Evolutionary conservation across 495 filamentous ascomycete genomes (phyloP).

Genomic region (Hypomontagnella submonticulosa): DNA sequence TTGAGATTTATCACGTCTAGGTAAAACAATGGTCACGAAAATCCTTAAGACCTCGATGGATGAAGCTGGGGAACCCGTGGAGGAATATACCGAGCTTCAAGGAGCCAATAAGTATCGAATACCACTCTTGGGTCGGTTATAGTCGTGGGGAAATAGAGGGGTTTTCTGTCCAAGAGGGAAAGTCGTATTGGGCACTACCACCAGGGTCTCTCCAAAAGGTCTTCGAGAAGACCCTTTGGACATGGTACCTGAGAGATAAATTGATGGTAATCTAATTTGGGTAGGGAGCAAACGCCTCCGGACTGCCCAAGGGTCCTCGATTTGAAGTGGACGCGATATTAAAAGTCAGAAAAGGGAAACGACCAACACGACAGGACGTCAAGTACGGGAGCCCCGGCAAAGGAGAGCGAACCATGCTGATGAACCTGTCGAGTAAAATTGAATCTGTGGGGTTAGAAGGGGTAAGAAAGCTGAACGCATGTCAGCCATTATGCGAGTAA

Average conservation of each 20-base stretch:
- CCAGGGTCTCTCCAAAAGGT: constrained; percentile 22
- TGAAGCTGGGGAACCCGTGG: constrained; percentile 6
- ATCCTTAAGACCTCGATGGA: constrained; percentile 4
- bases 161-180: constrained; percentile 27
- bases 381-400: constrained; percentile 31
- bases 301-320: constrained; percentile 8
- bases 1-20: constrained; percentile 23
- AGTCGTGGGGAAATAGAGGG: constrained; percentile 29
- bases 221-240: constrained; percentile 22
- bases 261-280: constrained; percentile 36
- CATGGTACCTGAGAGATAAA: constrained; percentile 37
- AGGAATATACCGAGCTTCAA: constrained; percentile 16
- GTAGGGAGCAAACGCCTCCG: constrained; percentile 34
- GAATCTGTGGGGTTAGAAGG: constrained; percentile 22
- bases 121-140: constrained; percentile 10
- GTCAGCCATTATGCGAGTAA: constrained; percentile 37
- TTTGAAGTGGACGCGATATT: constrained; percentile 7
- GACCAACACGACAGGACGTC: constrained; percentile 19
- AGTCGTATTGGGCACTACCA: constrained; percentile 34
- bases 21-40: constrained; percentile 30
- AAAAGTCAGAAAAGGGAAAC: constrained; percentile 25
- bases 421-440: constrained; percentile 17
- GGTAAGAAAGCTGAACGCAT: constrained; percentile 41
- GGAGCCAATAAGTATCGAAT: constrained; percentile 21
- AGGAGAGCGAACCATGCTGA: constrained; percentile 20